Conservation (phyloP, 2,329 filamentous ascomycete genomes). For the Ophiocordyceps robertsii region DNA sequence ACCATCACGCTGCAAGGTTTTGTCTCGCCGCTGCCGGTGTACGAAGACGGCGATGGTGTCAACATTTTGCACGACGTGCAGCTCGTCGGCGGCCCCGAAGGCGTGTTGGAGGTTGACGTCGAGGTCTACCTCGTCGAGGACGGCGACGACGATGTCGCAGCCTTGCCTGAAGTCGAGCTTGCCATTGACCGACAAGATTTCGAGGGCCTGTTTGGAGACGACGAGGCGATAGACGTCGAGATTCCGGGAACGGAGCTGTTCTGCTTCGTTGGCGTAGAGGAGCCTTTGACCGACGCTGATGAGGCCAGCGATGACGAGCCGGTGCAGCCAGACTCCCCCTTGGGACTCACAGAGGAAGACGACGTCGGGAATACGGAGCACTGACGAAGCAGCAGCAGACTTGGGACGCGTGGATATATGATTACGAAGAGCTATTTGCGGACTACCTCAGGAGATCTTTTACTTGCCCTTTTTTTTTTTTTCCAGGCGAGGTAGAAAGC, state of each 20-base stretch:
- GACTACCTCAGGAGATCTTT: no score
- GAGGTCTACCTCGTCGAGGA: slow-evolving; percentile 15
- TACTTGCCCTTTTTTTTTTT: no score
- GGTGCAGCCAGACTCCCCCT: not conserved
- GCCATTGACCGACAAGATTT: slow-evolving; percentile 14
- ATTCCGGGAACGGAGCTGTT: slow-evolving; percentile 8
- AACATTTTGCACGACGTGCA: slow-evolving; percentile 16
- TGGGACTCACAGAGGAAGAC: no score
- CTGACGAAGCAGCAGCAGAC: no score
- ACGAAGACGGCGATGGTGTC: slow-evolving; percentile 6
- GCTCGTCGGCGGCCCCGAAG: slow-evolving; percentile 5
- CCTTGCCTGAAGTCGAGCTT: slow-evolving; percentile 16
- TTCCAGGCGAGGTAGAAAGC: no score
- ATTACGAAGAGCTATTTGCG: no score
- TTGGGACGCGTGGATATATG: no score
- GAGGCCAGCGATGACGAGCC: not conserved
- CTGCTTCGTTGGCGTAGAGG: slow-evolving; percentile 2
- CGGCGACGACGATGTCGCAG: slow-evolving; percentile 9
- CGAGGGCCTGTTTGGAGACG: slow-evolving; percentile 9
- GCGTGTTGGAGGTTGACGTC: slow-evolving; percentile 10
- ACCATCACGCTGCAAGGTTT: slow-evolving; percentile 8
- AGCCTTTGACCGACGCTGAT: not conserved
- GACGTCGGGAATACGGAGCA: no score
- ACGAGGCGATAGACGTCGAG: slow-evolving; percentile 14
- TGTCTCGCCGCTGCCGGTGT: slow-evolving; percentile 7